Evolutionary conservation across 495 filamentous ascomycete species (phyloP).

Genomic region (Parachaetomium inaequale): DNA sequence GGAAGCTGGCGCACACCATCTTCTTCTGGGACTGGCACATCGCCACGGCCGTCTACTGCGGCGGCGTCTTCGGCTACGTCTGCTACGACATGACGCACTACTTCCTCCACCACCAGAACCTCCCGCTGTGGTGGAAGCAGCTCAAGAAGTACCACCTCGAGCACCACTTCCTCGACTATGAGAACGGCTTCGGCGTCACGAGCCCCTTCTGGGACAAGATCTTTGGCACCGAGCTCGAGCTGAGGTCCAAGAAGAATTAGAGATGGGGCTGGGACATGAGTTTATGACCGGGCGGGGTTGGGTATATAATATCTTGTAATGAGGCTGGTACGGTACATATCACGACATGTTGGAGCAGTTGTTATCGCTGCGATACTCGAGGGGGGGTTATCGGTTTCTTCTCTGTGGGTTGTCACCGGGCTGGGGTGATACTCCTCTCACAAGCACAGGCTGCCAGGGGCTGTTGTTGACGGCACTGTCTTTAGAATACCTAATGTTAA

Average conservation of each 20-base stretch:
- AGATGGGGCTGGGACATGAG: not conserved
- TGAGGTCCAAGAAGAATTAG: constrained; percentile 56
- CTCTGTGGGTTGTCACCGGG: not conserved
- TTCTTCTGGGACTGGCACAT: constrained; percentile 85
- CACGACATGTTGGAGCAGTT: constrained; percentile 4
- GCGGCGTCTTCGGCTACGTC: constrained; percentile 92
- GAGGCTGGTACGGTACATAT: constrained; percentile 3
- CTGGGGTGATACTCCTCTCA: not conserved
- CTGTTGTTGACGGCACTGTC: not conserved
- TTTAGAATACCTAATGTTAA: constrained; percentile 13
- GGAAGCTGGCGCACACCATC: constrained; percentile 81
- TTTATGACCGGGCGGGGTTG: not conserved
- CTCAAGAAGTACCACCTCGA: constrained; percentile 96
- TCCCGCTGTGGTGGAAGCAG: constrained; percentile 79
- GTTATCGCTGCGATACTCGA: not conserved
- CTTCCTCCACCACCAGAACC: constrained; percentile 95
- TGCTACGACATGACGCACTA: constrained; percentile 98
- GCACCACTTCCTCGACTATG: constrained; percentile 95
- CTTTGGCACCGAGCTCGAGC: constrained; percentile 80
- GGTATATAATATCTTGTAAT: constrained; percentile 14
- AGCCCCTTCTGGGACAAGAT: constrained; percentile 93
- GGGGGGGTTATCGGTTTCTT: not conserved
- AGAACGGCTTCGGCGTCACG: constrained; percentile 98
- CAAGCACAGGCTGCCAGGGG: not conserved
- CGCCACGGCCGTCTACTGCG: constrained; percentile 73